phyloP scores from a whole-genome alignment of 441 rosid genomes.

The Erodium moschatum region DNA sequence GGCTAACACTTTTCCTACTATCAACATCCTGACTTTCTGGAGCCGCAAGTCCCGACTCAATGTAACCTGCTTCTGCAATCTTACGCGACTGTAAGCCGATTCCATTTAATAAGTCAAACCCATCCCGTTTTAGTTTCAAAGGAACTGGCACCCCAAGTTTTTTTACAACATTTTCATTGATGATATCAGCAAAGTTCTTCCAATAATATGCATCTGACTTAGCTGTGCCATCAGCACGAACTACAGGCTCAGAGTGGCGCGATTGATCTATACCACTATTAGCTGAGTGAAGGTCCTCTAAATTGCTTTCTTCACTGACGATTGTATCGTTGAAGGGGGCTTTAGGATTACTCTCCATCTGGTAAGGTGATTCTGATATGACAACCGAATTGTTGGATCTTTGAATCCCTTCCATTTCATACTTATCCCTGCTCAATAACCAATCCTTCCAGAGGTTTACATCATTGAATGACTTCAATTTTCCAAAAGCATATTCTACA shows the following conservation, averaged over 20 bases:
- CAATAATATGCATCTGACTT: conserved; percentile 50
- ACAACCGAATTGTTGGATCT: conserved; percentile 21
- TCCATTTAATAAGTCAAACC: conserved; percentile 55
- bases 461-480: conserved; percentile 62
- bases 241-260: conserved; percentile 23
- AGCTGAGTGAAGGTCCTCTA: conserved; percentile 20
- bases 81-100: conserved; percentile 64
- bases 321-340: conserved; percentile 24
- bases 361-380: conserved; percentile 28
- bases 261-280: conserved; percentile 23
- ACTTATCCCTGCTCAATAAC: conserved; percentile 24
- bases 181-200: conserved; percentile 51
- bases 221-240: conserved; percentile 27
- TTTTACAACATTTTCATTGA: conserved; percentile 57
- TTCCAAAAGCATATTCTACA: conserved; percentile 87
- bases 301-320: conserved; percentile 20
- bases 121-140: conserved; percentile 67
- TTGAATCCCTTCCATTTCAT: conserved; percentile 21
- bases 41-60: conserved; percentile 85
- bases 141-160: conserved; percentile 62
- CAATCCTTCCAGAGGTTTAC: conserved; percentile 34
- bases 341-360: conserved; percentile 24
- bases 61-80: conserved; percentile 64
- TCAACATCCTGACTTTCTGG: conserved; percentile 37
- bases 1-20: conserved; percentile 34